These are phyloP conservation scores for Aureobasidium musti DNA, from an alignment of 2,329 filamentous ascomycete species.

Conservation along the genomic window DNA sequence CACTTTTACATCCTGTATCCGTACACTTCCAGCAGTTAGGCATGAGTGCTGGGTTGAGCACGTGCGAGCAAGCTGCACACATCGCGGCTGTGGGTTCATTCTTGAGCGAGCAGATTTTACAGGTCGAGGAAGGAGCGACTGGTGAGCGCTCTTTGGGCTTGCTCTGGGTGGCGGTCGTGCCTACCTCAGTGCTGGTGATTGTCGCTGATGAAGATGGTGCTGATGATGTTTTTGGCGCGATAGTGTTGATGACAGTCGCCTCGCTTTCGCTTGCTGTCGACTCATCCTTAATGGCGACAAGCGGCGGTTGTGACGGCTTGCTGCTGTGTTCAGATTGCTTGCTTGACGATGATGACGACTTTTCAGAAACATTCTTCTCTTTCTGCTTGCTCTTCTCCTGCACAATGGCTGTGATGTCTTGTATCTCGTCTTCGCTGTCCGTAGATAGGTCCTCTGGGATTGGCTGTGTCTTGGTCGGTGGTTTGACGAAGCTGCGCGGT, in stretches of 20 bases:
- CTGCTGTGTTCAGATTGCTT: neutral
- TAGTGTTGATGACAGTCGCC: neutral
- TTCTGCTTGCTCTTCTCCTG: conserved; percentile 9
- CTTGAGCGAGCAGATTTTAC: conserved; percentile 67
- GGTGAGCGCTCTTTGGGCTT: neutral
- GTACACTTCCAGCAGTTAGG: conserved; percentile 65
- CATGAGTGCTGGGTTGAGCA: conserved; percentile 59
- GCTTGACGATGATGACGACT: neutral
- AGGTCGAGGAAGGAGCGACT: conserved; percentile 39
- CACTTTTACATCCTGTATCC: conserved; percentile 57
- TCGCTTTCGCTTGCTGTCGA: conserved; percentile 31
- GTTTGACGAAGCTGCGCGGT: neutral
- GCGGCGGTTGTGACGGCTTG: neutral
- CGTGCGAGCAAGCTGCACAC: conserved; percentile 70
- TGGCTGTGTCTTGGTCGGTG: neutral
- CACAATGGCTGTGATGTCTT: conserved; percentile 1
- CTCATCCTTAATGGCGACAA: conserved; percentile 26
- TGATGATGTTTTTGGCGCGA: neutral
- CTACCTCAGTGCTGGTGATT: conserved; percentile 25
- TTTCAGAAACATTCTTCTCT: neutral
- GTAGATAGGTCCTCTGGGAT: conserved; percentile 12
- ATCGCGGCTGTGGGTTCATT: conserved; percentile 60
- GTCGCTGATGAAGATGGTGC: neutral
- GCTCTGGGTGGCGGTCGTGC: neutral
- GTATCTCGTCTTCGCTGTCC: conserved; percentile 21